Conservation (phyloP, 345 rosid genomes). For the Litchi chinensis region DNA sequence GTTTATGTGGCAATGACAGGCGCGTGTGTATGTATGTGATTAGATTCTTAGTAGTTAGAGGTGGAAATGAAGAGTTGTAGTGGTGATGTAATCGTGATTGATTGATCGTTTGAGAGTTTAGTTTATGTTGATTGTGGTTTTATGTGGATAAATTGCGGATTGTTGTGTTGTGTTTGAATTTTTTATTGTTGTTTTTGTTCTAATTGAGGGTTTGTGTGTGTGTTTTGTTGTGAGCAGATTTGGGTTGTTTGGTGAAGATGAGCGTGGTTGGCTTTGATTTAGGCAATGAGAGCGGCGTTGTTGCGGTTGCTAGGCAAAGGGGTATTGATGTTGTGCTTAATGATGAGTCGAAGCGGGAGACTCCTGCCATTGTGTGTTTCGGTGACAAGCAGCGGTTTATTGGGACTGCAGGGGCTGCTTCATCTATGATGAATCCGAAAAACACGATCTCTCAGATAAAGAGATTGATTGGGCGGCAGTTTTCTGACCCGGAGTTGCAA, state of each 20-base stretch:
- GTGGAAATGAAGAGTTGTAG: background rate
- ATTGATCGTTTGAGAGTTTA: background rate
- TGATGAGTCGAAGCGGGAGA: slow-evolving; percentile 98
- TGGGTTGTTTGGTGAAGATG: slow-evolving; percentile 44
- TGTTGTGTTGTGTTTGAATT: background rate
- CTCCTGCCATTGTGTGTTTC: slow-evolving; percentile 91
- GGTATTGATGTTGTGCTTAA: slow-evolving; percentile 98
- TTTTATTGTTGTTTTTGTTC: background rate
- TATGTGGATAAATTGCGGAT: background rate
- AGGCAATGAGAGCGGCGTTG: slow-evolving; percentile 94
- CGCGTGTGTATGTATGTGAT: background rate
- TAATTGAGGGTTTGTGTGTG: background rate
- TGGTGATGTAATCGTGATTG: background rate
- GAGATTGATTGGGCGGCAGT: slow-evolving; percentile 76
- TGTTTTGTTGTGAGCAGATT: slow-evolving; percentile 9
- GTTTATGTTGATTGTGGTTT: background rate
- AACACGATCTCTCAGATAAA: slow-evolving; percentile 90
- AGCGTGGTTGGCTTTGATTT: slow-evolving; percentile 98
- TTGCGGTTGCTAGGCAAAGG: slow-evolving; percentile 98
- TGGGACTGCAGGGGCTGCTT: slow-evolving; percentile 98
- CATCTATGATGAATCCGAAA: slow-evolving; percentile 92
- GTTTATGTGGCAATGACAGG: background rate
- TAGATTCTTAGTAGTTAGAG: background rate
- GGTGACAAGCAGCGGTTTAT: slow-evolving; percentile 97
- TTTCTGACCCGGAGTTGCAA: slow-evolving; percentile 90